Evolutionary conservation across 805 yeast genomes (phyloP).

Genomic region (Middelhovenomyces tepae): DNA sequence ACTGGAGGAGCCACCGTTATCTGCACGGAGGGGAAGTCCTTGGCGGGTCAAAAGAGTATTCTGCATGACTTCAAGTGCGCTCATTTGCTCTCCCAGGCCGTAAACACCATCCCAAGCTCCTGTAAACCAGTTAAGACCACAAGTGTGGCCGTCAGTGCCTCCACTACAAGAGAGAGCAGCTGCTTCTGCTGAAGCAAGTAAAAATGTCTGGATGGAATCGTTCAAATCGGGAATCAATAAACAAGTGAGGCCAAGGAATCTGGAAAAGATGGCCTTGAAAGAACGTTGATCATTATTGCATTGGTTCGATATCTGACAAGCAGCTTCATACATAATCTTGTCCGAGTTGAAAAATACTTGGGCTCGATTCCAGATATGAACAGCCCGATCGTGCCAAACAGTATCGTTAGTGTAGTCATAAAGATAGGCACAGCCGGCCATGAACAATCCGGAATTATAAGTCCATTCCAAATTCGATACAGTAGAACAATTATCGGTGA

Average conservation of each 20-base stretch:
- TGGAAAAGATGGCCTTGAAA: constrained; percentile 60
- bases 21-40: constrained; percentile 54
- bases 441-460: constrained; percentile 61
- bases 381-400: constrained; percentile 49
- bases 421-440: constrained; percentile 62
- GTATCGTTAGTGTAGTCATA: constrained; percentile 53
- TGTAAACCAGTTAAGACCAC: constrained; percentile 65
- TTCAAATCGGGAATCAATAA: constrained; percentile 48
- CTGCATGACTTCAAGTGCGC: constrained; percentile 60
- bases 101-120: constrained; percentile 55
- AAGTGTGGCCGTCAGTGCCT: constrained; percentile 71
- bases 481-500: constrained; percentile 38
- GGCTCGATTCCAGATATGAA: constrained; percentile 39
- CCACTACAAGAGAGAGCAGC: constrained; percentile 78
- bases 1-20: constrained; percentile 59
- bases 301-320: constrained; percentile 49
- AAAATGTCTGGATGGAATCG: constrained; percentile 36
- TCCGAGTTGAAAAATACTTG: constrained; percentile 40
- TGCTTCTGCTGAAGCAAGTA: constrained; percentile 49
- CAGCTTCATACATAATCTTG: constrained; percentile 56
- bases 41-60: constrained; percentile 28
- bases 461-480: constrained; percentile 58
- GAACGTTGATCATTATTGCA: constrained; percentile 72
- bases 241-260: constrained; percentile 57
- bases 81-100: constrained; percentile 81